A percentile compares a stretch with the other conserved stretches of the same genome.
Evolutionary conservation across 148 eudicot genomes (phyloP).

Genomic region (Spergularia bocconei): DNA sequence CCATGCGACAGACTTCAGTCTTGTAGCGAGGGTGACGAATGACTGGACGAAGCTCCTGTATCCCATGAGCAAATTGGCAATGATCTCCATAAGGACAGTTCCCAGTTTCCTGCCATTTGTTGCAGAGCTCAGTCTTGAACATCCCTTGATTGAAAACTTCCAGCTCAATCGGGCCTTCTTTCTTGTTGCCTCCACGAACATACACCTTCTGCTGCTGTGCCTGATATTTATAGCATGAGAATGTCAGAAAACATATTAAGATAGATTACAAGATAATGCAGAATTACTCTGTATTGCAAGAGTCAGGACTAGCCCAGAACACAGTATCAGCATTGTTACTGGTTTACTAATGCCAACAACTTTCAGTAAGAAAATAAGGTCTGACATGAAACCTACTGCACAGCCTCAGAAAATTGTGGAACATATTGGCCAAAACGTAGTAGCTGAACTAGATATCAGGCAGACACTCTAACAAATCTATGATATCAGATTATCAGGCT

Average conservation of each 20-base stretch:
- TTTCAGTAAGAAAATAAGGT: neutral
- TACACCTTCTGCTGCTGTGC: constrained; percentile 57
- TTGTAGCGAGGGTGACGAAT: constrained; percentile 85
- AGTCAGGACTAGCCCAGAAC: neutral
- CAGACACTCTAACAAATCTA: too few relatives aligned
- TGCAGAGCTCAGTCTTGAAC: constrained; percentile 78
- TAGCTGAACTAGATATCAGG: too few relatives aligned
- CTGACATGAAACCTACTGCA: neutral
- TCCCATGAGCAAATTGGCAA: constrained; percentile 77
- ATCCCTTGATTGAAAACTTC: constrained; percentile 74
- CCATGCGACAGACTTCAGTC: constrained; percentile 79
- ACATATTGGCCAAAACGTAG: neutral
- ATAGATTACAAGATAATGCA: too few relatives aligned
- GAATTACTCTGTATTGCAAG: neutral
- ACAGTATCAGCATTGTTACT: neutral
- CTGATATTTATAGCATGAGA: neutral
- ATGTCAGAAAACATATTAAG: neutral
- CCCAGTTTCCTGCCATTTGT: constrained; percentile 75
- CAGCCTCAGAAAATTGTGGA: neutral
- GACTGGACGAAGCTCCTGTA: constrained; percentile 64
- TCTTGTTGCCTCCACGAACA: constrained; percentile 49
- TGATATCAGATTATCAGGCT: too few relatives aligned
- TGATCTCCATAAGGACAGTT: constrained; percentile 56
- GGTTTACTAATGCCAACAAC: too few relatives aligned
- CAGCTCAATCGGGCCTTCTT: constrained; percentile 49